Percentiles rank a stretch among this genome's conserved stretches.
Evolutionary conservation across 257 asterid genomes (phyloP).

Genomic region (Solanum verrucosum): DNA sequence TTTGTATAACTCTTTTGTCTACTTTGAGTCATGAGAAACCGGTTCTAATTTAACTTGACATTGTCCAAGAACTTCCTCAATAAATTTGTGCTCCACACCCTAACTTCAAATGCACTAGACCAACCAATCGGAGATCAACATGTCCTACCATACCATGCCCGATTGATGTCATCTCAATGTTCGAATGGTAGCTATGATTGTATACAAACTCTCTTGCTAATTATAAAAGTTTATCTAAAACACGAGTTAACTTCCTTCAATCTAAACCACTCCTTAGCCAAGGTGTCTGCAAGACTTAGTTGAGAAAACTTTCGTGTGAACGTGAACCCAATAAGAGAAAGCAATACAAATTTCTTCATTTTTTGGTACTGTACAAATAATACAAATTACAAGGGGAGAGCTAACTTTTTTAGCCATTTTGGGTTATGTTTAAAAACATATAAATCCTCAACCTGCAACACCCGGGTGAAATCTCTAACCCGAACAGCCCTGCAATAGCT

Average conservation of each 20-base stretch:
- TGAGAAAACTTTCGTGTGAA: not conserved
- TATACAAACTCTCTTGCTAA: no score
- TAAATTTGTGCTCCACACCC: not conserved
- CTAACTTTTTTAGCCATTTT: not conserved
- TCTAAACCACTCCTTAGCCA: not conserved
- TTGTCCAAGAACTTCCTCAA: not conserved
- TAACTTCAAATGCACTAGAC: not conserved
- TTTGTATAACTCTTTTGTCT: not conserved
- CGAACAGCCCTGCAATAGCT: not conserved
- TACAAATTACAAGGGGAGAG: not conserved
- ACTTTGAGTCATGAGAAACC: no score
- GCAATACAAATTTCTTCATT: not conserved
- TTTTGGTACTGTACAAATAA: not conserved
- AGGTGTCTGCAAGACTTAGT: not conserved
- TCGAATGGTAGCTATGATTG: not conserved
- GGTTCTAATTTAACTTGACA: not conserved
- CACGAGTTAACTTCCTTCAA: not conserved
- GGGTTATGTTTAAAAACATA: not conserved
- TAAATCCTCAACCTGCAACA: not conserved
- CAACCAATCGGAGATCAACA: not conserved
- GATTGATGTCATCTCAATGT: not conserved
- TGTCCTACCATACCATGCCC: not conserved
- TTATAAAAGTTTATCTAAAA: no score
- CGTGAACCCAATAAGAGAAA: not conserved
- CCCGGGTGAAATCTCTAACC: not conserved